Evolutionary conservation across 2,329 filamentous ascomycete genomes (phyloP), one percentile per base, ranked within the genome.

Genomic region (Tolypocladium capitatum): DNA sequence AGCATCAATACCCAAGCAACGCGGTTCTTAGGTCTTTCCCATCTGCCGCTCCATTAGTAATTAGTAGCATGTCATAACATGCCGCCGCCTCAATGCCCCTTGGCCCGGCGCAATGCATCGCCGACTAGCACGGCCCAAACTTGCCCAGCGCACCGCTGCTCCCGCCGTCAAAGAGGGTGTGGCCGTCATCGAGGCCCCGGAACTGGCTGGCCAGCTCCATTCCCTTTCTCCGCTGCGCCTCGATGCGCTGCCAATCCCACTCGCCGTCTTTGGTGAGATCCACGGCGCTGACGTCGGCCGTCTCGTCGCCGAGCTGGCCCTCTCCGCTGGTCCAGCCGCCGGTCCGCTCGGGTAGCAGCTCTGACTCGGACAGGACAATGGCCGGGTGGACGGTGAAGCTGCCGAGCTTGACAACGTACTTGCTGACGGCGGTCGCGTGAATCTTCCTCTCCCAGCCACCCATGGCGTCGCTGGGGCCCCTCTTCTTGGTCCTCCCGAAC

Each of bases 321-420:
- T 68, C 67, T 16, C 71, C 71, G 46, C 66, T 60, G 7, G 68
- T 67, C 80, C 80, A 83, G 21, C 81, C 83, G 11, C 76, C 80
- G 0, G 88, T 87, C 43, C 81, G 74, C 49, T 75, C 68, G 0
- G 92, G 92, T 45, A 97, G 68, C 61, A 96, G 70, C 1, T 81
- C 80, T 45, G 83, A 83, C 33, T 82, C 76, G 40, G 77, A 72
- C 27, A 97, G 71, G 8, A 91, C 72, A 43, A 85, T 73, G 55
- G 89, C 84, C 0, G 92, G 90, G 53, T 90, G 80, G 4, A 97
- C 79, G 0, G 91, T 97, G 58, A 92, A 72, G 24, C 91, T 74
- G 1, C 84, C 86, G 48, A 88, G 73, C 70, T 91, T 91, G 62
- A 87, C 81, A 36, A 91, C 86, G 63, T 91, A 91, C 69, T 89